Evolutionary conservation across 176 grass and related monocot genomes (phyloP), one percentile per base, ranked within the genome.

Genomic region (Zoysia japonica): DNA sequence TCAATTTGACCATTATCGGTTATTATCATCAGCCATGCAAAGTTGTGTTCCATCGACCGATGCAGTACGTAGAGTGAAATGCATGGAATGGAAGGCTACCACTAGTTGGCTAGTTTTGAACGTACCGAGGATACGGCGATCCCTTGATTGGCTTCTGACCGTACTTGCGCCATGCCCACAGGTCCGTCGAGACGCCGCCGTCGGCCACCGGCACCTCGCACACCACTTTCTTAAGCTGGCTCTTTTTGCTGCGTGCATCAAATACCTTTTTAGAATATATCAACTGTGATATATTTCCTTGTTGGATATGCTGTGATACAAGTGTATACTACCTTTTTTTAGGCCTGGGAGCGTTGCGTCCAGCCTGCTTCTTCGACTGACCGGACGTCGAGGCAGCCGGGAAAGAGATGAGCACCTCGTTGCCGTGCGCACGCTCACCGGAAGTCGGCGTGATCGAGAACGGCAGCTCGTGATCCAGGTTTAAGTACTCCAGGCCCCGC

Each of bases 121-220:
- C 7, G 10, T 89, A 91, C 96, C 96, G 61, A 35, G 92, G 92
- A 78, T 89, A 94, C 9, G 89, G 95, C 5, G 95, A 98, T 62
- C 95, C 95, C 61, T 98, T 98, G 87, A 98, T 98, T 1, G 95
- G 95, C 64, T 98, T 98, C 85, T 98, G 95, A 53, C 95, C 95
- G 37, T 98, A 98, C 80, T 98, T 98, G 41, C 95, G 91, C 95
- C 95, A 98, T 9, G 95, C 91, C 95, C 95, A 98, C 72, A 88
- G 67, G 73, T 99, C 96, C 38, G 82, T 73, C 1, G 92, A 87
- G 37, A 84, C 80, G 45, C 84, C 78, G 61, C 78, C 86, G 42
- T 84, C 92, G 0, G 81, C 83, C 20, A 78, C 83, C 39, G 88
- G 96, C 40, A 99, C 84, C 77, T 93, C 90, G 47, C 84, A 78